Evolutionary conservation across 805 yeast genomes (phyloP).

Genomic region (Vanderwaltozyma tropicalis): DNA sequence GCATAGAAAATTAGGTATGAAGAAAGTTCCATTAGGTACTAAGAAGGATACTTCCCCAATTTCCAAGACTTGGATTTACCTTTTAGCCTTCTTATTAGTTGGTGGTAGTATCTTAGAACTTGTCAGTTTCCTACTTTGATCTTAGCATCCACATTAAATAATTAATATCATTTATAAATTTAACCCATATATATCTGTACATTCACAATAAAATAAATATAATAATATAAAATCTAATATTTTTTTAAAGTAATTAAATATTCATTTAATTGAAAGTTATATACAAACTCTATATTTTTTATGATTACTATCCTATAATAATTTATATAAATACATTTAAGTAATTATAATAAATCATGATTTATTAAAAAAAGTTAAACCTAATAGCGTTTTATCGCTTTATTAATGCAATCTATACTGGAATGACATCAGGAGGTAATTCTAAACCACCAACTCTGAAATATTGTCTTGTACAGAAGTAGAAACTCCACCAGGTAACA

Average conservation of each 20-base stretch:
- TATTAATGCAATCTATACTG: too few species aligned
- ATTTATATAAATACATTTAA: too few species aligned
- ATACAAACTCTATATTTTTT: too few species aligned
- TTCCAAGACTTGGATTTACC: constrained; percentile 53
- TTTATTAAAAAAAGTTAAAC: too few species aligned
- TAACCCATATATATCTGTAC: not conserved
- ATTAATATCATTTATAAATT: not conserved
- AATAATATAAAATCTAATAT: too few species aligned
- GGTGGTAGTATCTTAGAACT: constrained; percentile 80
- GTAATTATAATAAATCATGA: too few species aligned
- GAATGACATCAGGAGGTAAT: constrained; percentile 7
- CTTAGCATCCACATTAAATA: not conserved
- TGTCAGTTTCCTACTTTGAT: constrained; percentile 41
- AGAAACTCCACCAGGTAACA: constrained; percentile 60
- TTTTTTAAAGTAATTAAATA: too few species aligned
- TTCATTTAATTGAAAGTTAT: too few species aligned
- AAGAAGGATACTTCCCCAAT: constrained; percentile 40
- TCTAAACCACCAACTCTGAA: constrained; percentile 28
- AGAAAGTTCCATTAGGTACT: constrained; percentile 32
- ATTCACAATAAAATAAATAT: not conserved
- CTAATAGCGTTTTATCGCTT: too few species aligned
- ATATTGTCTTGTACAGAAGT: constrained; percentile 56
- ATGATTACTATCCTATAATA: not conserved
- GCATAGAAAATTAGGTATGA: constrained; percentile 57
- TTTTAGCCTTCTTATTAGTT: constrained; percentile 54